Evolutionary conservation across 495 filamentous ascomycete species (phyloP).

Genomic region (Chaetomidium leptoderma): DNA sequence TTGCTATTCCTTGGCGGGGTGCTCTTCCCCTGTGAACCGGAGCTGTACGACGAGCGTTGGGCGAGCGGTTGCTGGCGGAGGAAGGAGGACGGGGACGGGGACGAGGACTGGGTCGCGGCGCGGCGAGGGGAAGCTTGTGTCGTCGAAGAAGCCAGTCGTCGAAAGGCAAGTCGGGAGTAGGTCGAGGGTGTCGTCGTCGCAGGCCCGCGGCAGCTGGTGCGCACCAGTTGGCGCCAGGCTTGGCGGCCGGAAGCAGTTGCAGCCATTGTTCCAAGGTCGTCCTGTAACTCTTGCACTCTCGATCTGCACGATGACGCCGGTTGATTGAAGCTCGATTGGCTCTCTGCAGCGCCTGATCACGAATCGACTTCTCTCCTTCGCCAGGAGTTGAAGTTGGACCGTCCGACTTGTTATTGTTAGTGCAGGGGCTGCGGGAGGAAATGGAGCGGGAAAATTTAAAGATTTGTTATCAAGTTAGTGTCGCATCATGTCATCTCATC

Average conservation of each 20-base stretch:
- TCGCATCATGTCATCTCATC: slow-evolving; percentile 18
- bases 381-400: not conserved
- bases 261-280: slow-evolving; percentile 21
- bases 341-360: not conserved
- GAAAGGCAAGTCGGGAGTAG: slow-evolving; percentile 2
- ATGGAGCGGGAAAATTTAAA: slow-evolving; percentile 15
- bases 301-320: slow-evolving; percentile 22
- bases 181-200: not conserved
- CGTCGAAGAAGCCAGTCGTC: slow-evolving; percentile 6
- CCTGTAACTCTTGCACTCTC: not conserved
- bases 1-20: slow-evolving; percentile 25
- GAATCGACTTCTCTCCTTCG: not conserved
- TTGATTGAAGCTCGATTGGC: not conserved
- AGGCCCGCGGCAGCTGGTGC: slow-evolving; percentile 16
- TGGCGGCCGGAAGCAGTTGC: slow-evolving; percentile 29
- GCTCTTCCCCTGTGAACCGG: slow-evolving; percentile 10
- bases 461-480: slow-evolving; percentile 27
- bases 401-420: not conserved
- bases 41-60: slow-evolving; percentile 34
- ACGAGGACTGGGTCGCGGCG: slow-evolving; percentile 4
- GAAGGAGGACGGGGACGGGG: slow-evolving; percentile 7
- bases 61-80: slow-evolving; percentile 12
- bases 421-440: slow-evolving; percentile 2
- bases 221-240: slow-evolving; percentile 32
- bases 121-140: not conserved